Conservation (phyloP, 768 basidiomycete species). For the Panus rudis region DNA sequence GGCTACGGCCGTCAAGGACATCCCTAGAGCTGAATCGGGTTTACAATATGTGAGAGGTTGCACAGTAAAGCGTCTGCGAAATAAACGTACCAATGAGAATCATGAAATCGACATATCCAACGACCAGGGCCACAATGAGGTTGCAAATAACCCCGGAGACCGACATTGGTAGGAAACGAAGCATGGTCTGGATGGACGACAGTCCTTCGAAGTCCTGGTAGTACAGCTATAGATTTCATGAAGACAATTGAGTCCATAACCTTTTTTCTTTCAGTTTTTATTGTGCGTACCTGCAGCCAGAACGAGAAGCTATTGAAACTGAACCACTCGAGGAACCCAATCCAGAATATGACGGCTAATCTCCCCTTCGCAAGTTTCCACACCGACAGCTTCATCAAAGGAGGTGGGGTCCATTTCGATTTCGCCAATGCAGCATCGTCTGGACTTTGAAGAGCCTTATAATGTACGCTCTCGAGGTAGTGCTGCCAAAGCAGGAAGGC, state of each 20-base stretch:
- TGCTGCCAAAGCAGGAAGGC: constrained; percentile 61
- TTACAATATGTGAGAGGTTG: neutral
- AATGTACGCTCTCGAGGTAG: constrained; percentile 37
- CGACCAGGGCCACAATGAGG: constrained; percentile 50
- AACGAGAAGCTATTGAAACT: constrained; percentile 49
- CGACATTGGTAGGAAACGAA: constrained; percentile 65
- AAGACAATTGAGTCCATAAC: neutral
- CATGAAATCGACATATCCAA: constrained; percentile 46
- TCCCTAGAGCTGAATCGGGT: constrained; percentile 26
- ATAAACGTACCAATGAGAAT: constrained; percentile 45
- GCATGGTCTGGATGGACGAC: constrained; percentile 49
- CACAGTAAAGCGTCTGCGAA: constrained; percentile 1
- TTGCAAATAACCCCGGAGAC: constrained; percentile 58
- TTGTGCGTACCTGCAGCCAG: constrained; percentile 43
- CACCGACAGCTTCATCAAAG: constrained; percentile 53
- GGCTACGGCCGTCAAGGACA: constrained; percentile 50
- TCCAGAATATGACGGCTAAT: constrained; percentile 57
- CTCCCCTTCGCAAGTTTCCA: constrained; percentile 55
- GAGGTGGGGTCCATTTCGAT: constrained; percentile 39
- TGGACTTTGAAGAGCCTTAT: too few relatives aligned
- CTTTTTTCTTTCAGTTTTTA: constrained; percentile 1
- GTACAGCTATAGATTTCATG: constrained; percentile 51
- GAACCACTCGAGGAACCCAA: constrained; percentile 58
- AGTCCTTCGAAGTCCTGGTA: constrained; percentile 58
- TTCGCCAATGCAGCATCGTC: too few relatives aligned